Evolutionary conservation across 306 rosid species (phyloP).

Genomic region (Quercus engelmannii): DNA sequence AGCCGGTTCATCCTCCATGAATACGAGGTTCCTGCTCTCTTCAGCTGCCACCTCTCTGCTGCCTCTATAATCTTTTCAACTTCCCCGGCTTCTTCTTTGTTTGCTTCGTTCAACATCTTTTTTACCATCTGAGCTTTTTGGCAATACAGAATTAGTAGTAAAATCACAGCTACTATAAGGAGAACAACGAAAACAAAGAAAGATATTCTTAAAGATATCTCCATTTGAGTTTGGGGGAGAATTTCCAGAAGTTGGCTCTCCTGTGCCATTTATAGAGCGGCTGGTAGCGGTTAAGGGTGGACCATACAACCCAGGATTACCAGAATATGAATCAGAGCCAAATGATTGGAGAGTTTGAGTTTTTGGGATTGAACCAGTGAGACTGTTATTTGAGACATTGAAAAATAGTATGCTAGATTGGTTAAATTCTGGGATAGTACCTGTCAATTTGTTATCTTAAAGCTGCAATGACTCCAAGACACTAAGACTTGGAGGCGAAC

Average conservation of each 20-base stretch:
- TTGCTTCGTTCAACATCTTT: constrained; percentile 26
- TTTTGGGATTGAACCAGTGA: constrained; percentile 34
- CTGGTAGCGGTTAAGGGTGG: constrained; percentile 17
- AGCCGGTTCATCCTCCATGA: constrained; percentile 30
- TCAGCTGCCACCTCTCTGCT: constrained; percentile 23
- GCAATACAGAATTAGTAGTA: constrained; percentile 40
- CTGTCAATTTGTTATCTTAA: constrained; percentile 33
- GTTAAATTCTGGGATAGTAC: constrained; percentile 38
- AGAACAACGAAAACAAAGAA: constrained; percentile 29
- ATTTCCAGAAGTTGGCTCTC: neutral
- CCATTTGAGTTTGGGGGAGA: neutral
- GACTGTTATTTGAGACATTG: constrained; percentile 45
- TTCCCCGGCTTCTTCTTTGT: constrained; percentile 1
- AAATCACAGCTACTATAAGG: constrained; percentile 36
- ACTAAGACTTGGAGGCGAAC: constrained; percentile 20
- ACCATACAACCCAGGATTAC: constrained; percentile 35
- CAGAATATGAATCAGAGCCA: constrained; percentile 24
- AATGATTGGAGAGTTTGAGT: constrained; percentile 30
- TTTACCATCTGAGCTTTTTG: constrained; percentile 43
- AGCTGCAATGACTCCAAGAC: constrained; percentile 33
- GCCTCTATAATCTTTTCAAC: constrained; percentile 25
- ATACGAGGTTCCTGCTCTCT: constrained; percentile 54
- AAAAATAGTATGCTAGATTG: constrained; percentile 32
- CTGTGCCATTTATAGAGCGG: neutral
- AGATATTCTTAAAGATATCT: neutral